phyloP scores from a whole-genome alignment of 257 asterid genomes.

The Solanum okadae region DNA sequence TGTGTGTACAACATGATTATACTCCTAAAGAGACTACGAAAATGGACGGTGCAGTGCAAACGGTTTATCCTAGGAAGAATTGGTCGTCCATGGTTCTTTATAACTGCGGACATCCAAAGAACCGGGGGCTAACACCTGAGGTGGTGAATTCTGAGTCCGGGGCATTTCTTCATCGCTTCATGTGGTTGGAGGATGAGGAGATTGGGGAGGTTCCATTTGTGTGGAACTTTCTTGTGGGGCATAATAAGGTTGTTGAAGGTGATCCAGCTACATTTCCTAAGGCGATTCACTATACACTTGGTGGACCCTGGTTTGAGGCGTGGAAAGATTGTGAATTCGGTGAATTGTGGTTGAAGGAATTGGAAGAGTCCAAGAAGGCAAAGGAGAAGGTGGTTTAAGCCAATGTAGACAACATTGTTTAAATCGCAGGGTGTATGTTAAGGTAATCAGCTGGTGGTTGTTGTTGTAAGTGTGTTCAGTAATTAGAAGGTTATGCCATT shows the following conservation, averaged over 20 bases:
- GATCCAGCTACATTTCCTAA: conserved; percentile 50
- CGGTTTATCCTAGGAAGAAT: conserved; percentile 79
- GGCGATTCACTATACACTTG: conserved; percentile 78
- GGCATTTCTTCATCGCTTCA: conserved; percentile 76
- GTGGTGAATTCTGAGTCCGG: conserved; percentile 72
- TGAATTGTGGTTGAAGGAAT: conserved; percentile 69
- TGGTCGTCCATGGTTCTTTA: conserved; percentile 95
- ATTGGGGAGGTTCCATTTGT: conserved; percentile 79
- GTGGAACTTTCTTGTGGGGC: conserved; percentile 87
- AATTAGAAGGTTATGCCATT: background rate
- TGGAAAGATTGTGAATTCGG: conserved; percentile 93
- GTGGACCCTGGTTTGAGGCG: conserved; percentile 93
- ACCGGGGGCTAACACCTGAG: conserved; percentile 46
- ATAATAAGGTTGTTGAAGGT: conserved; percentile 56
- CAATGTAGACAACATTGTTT: background rate
- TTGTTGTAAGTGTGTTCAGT: background rate
- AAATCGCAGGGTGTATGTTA: background rate
- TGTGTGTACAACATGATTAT: conserved; percentile 89
- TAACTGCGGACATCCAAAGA: conserved; percentile 73
- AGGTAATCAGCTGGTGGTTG: background rate
- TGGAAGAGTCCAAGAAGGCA: conserved; percentile 49
- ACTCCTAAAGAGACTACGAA: conserved; percentile 79
- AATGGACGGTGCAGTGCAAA: conserved; percentile 86
- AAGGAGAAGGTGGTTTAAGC: conserved; percentile 1
- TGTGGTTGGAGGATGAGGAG: conserved; percentile 71